Percentiles rank a stretch among this genome's conserved stretches.
Evolutionary conservation across 495 filamentous ascomycete genomes (phyloP).

Genomic region (Glutinoglossum americanum): DNA sequence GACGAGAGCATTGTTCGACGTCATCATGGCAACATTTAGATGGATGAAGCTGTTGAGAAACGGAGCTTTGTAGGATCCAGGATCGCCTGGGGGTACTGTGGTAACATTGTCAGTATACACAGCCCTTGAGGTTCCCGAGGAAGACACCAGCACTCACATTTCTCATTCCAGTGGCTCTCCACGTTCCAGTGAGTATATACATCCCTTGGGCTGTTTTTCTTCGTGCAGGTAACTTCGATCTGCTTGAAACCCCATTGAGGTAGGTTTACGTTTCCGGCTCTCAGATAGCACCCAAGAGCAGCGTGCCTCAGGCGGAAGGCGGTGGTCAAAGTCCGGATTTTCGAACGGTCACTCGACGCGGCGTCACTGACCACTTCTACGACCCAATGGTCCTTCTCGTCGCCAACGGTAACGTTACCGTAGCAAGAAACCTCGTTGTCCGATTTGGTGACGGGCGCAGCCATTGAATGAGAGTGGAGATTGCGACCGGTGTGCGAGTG

Average conservation of each 20-base stretch:
- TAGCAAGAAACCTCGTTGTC: conserved; percentile 89
- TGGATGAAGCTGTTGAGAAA: conserved; percentile 95
- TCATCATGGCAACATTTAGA: conserved; percentile 99
- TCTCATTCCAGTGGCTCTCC: conserved; percentile 84
- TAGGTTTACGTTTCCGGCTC: conserved; percentile 88
- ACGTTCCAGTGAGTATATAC: conserved; percentile 98
- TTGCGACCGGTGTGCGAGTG: conserved; percentile 94
- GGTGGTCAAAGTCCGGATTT: conserved; percentile 78
- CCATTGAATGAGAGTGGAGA: conserved; percentile 75
- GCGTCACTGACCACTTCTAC: conserved; percentile 82
- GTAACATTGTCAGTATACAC: conserved; percentile 4
- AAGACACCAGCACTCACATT: conserved; percentile 36
- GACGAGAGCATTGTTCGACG: conserved; percentile 94
- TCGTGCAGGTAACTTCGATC: conserved; percentile 88
- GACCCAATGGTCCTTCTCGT: conserved; percentile 96
- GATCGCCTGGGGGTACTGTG: conserved; percentile 70
- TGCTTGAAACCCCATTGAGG: conserved; percentile 99
- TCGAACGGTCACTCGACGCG: conserved; percentile 64
- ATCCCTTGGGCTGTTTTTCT: conserved; percentile 81
- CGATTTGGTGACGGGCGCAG: conserved; percentile 73
- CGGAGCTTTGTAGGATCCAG: conserved; percentile 85
- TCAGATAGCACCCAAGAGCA: conserved; percentile 73
- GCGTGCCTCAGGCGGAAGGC: conserved; percentile 77
- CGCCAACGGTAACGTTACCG: conserved; percentile 88
- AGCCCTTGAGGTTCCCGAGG: neutral